Percentiles rank a stretch among this genome's conserved stretches.
phyloP scores from a whole-genome alignment of 139 green algal genomes.

The Pycnococcus provasolii region DNA sequence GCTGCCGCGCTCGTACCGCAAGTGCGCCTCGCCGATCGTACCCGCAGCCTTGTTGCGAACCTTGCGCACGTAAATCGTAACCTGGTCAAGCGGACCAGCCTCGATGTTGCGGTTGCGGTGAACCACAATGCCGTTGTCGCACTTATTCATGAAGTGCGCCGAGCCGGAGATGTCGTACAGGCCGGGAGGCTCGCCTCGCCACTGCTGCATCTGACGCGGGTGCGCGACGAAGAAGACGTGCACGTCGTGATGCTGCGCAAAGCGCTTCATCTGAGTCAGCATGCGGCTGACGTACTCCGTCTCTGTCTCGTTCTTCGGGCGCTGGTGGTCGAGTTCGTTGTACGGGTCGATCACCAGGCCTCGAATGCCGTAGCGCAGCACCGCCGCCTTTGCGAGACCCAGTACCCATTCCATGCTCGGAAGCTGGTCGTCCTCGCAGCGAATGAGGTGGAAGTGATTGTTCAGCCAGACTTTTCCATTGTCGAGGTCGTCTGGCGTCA shows the following conservation, averaged over 20 bases:
- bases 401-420: constrained; percentile 89
- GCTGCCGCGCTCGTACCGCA: constrained; percentile 39
- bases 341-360: constrained; percentile 96
- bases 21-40: constrained; percentile 51
- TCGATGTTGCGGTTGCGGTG: constrained; percentile 58
- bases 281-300: constrained; percentile 91
- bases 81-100: constrained; percentile 15
- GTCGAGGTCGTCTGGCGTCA: constrained; percentile 48
- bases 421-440: constrained; percentile 63
- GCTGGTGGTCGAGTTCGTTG: constrained; percentile 90
- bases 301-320: constrained; percentile 44
- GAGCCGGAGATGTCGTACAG: constrained; percentile 86
- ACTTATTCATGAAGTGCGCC: constrained; percentile 96
- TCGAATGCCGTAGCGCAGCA: constrained; percentile 76
- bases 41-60: constrained; percentile 85
- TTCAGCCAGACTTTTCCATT: constrained; percentile 64
- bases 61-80: constrained; percentile 50
- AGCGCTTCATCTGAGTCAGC: constrained; percentile 73
- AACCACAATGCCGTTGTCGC: constrained; percentile 88
- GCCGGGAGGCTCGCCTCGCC: constrained; percentile 63
- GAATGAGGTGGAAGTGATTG: constrained; percentile 67
- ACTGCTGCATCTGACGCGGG: constrained; percentile 56
- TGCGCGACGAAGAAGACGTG: constrained; percentile 98
- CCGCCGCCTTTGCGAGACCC: constrained; percentile 55
- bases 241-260: constrained; percentile 65